Conservation (phyloP, 2,329 filamentous ascomycete species). For the Arthroderma uncinatum region DNA sequence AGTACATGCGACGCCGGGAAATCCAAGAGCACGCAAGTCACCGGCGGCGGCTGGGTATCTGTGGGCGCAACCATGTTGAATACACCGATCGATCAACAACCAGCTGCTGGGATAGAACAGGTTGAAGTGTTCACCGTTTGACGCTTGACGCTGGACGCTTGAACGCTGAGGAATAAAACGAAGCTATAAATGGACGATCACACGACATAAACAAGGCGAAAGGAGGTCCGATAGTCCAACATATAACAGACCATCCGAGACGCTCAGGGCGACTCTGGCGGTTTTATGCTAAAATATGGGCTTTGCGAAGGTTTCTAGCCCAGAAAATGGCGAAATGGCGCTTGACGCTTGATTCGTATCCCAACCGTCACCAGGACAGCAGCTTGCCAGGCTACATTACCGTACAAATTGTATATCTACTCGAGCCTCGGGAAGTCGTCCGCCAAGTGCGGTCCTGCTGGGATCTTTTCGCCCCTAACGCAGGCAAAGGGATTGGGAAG, state of each 20-base stretch:
- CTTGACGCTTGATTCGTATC: neutral
- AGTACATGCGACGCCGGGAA: constrained; percentile 35
- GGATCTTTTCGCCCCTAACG: neutral
- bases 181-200: neutral
- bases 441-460: neutral
- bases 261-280: neutral
- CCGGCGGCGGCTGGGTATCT: constrained; percentile 10
- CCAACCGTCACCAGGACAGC: no score
- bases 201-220: neutral
- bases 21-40: constrained; percentile 11
- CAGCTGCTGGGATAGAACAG: neutral
- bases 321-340: neutral
- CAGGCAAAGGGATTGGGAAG: neutral
- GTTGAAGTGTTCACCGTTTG: neutral
- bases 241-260: neutral
- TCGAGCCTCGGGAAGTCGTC: neutral
- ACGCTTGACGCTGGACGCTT: no score
- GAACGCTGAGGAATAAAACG: neutral
- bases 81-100: neutral
- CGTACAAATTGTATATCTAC: neutral
- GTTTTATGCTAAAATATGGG: neutral
- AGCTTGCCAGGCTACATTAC: no score
- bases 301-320: neutral
- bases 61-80: constrained; percentile 7
- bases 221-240: neutral